Base-by-base conservation (phyloP, 106 monocot species). In the Amphibolis antarctica region DNA sequence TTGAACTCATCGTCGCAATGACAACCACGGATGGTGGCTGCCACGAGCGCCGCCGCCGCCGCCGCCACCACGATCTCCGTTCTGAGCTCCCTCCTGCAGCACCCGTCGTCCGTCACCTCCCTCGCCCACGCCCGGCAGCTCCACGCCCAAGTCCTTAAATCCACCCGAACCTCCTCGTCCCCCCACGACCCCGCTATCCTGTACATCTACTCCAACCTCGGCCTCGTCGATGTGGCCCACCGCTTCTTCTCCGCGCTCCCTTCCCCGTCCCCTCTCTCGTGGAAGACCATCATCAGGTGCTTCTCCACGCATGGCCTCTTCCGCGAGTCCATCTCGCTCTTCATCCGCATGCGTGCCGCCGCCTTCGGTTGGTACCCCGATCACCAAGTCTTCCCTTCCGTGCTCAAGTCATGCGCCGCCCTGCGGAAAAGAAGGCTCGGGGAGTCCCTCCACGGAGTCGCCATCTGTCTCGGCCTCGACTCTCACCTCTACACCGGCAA, bases 361-460 rank as follows among this genome's bases (percentile, higher is more conserved):
- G 56, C 75, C 44, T 44, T 65, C 11, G 71, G 71, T 13, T 10
- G 46, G 10, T 42, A 47, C n/a, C 66, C 67, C 20, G 65, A 71
- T 47, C 66, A 31, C 48, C 55, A 69, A 61, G 43, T 77, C 57
- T 69, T 92, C 69, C 86, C 91, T 36, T 72, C 86, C 28, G 74
- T 81, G 25, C 81, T 92, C 81, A 86, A 84, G 60, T 76, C 86
- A 22, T 83, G 77, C 31, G 74, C 83, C 10, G 68, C 75, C n/a
- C 59, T 81, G 25, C 18, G 66, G 12, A 60, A 67, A n/a, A 15
- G 44, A 24, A 49, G 26, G 45, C 77, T 92, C 43, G 86, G 74
- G 0, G 66, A 52, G 7, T 73, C 85, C 10, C 42, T 92, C 22
- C 91, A 86, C 29, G 86, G 61, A 0, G 71, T 51, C 28, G 69